Evolutionary conservation across 345 rosid species (phyloP), one percentile per base, ranked within the genome.

Genomic region (Aurinia saxatilis): DNA sequence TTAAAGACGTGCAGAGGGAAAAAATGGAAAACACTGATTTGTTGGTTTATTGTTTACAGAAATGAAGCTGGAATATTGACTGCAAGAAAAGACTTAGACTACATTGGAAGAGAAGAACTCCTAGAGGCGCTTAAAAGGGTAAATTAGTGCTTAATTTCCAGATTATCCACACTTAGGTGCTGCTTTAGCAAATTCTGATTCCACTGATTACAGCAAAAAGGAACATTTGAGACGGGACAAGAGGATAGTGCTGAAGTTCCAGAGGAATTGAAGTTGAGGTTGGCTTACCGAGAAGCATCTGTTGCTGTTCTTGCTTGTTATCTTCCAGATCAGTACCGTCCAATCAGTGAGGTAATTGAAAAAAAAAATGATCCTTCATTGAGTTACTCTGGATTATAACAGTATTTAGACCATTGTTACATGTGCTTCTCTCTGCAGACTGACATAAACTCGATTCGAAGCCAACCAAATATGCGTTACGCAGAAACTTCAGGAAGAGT

Each of bases 21-120:
- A 18, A 12, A 3, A 5, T 18, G 2, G 31, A 38, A 31, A 50
- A 18, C 47, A 35, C 75, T 81, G 54, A 80, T 63, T 17, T 59
- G n/a, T 72, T 70, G 62, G 42, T 50, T 56, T 65, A 48, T 39
- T 55, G 58, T 33, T 54, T 23, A 33, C 79, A 92, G 96, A 81
- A 92, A 89, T 71, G 98, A 92, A 79, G 96, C 98, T 64, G 98
- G 93, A 76, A 92, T 92, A 70, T 84, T 89, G 81, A 88, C 95
- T 65, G 96, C 98, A 35, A 82, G 98, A 74, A 87, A 92, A 74
- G 98, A 92, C 75, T 77, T 81, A 50, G 95, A 87, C 67, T 78
- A 72, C 76, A 92, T 92, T 64, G 98, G 95, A 51, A 81, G 77
- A 33, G 95, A 89, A 57, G 96, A 92, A 75, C 96, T 92, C 69